These are phyloP conservation scores for Yamadazyma mexicana DNA, from an alignment of 1,139 yeast species.

Conservation along the genomic window DNA sequence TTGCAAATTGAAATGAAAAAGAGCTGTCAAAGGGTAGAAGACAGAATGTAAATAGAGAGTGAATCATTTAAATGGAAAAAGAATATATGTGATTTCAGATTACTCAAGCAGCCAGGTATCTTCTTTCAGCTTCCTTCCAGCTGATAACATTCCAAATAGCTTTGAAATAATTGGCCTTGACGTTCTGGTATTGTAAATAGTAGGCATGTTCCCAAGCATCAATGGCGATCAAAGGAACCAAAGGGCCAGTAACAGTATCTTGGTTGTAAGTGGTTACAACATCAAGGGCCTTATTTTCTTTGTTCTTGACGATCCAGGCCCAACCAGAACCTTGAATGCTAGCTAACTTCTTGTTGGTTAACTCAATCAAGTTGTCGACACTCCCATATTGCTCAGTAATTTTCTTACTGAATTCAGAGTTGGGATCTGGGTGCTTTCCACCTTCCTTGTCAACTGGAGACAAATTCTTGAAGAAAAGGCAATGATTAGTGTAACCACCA, in stretches of 20 bases:
- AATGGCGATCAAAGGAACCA: constrained; percentile 45
- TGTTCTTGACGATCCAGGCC: constrained; percentile 48
- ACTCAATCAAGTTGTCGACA: constrained; percentile 36
- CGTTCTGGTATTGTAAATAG: constrained; percentile 50
- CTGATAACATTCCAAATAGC: constrained; percentile 51
- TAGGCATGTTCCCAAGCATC: constrained; percentile 57
- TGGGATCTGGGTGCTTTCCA: constrained; percentile 37
- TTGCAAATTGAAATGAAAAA: no score
- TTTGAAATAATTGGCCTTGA: constrained; percentile 47
- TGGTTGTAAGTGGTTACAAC: constrained; percentile 46
- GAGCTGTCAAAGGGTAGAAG: no score
- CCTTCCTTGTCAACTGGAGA: constrained; percentile 42
- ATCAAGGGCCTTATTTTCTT: constrained; percentile 41
- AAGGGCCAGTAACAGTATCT: constrained; percentile 45
- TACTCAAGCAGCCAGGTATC: constrained; percentile 21
- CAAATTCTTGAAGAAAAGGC: constrained; percentile 45
- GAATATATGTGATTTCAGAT: no score
- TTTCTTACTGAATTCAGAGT: constrained; percentile 33
- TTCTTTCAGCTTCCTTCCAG: constrained; percentile 49
- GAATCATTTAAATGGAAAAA: no score
- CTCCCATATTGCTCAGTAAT: constrained; percentile 42
- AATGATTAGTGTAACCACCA: constrained; percentile 47
- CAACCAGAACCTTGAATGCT: constrained; percentile 52
- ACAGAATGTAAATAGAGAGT: no score
- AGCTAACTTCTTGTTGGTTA: constrained; percentile 42